Conservation (phyloP, 805 yeast species). For the Metschnikowia proteae region DNA sequence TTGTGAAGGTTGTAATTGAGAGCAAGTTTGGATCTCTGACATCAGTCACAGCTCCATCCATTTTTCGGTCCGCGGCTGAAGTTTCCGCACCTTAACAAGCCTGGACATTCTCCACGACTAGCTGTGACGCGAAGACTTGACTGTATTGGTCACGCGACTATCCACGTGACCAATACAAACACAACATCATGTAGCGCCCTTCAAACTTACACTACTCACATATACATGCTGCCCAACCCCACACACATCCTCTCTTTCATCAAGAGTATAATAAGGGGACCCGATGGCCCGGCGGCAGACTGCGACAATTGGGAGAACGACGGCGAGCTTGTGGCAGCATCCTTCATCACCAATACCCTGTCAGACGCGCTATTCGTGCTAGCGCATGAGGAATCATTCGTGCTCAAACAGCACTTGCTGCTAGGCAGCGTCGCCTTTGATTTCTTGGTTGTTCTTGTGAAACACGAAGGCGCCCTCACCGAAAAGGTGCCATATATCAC, state of each 20-base stretch:
- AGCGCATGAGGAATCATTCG: slow-evolving; percentile 3
- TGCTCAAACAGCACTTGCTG: slow-evolving; percentile 8
- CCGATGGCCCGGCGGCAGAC: not conserved
- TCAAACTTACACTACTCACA: not conserved
- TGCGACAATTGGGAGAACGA: slow-evolving; percentile 5
- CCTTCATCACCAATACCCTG: slow-evolving; percentile 9
- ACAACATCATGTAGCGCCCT: not conserved
- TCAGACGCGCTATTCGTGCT: slow-evolving; percentile 15
- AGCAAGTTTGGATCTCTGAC: too few species aligned
- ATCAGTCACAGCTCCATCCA: too few species aligned
- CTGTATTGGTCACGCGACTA: not conserved
- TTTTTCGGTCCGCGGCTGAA: too few species aligned
- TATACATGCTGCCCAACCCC: not conserved
- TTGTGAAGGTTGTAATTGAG: too few species aligned
- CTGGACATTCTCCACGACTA: too few species aligned
- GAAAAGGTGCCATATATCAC: slow-evolving; percentile 6
- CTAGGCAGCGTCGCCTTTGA: slow-evolving; percentile 4
- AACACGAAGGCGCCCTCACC: slow-evolving; percentile 9
- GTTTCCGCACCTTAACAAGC: too few species aligned
- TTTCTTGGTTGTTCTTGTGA: slow-evolving; percentile 10
- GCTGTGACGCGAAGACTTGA: not conserved
- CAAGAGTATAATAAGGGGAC: not conserved
- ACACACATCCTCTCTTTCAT: slow-evolving; percentile 2
- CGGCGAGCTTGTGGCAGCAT: slow-evolving; percentile 2
- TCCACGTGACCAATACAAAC: slow-evolving; percentile 2